Percentiles rank a stretch among this genome's conserved stretches.
phyloP scores from a whole-genome alignment of 371 early-diverging fungal genomes.

The Mucor mucedo region DNA sequence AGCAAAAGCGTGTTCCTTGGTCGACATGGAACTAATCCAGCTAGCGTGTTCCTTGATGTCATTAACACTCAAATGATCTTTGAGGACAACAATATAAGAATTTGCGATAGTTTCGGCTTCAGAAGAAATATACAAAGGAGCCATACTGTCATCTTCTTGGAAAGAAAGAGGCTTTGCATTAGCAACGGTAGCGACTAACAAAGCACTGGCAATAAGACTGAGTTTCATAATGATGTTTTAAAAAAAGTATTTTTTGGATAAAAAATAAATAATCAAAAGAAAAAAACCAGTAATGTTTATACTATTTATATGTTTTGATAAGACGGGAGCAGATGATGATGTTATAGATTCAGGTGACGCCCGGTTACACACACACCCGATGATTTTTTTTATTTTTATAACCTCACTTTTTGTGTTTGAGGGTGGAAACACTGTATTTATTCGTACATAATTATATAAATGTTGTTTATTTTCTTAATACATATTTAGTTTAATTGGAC shows the following conservation, averaged over 20 bases:
- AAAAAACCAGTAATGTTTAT: not conserved
- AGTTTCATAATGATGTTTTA: conserved; percentile 25
- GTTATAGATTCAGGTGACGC: not conserved
- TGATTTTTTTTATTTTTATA: not conserved
- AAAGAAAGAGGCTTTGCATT: conserved; percentile 28
- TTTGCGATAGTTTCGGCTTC: conserved; percentile 73
- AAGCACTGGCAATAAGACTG: conserved; percentile 30
- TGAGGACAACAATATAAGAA: conserved; percentile 87
- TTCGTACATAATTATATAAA: not conserved
- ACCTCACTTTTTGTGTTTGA: not conserved
- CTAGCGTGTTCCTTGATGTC: conserved; percentile 36
- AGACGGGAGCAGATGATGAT: not conserved
- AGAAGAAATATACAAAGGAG: conserved; percentile 68
- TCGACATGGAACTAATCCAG: conserved; percentile 33
- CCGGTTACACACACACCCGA: conserved; percentile 5
- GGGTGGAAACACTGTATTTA: not conserved
- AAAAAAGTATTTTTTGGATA: not conserved
- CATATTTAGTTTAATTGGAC: conserved; percentile 3
- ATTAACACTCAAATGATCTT: conserved; percentile 54
- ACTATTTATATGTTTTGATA: conserved; percentile 6
- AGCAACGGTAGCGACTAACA: conserved; percentile 24
- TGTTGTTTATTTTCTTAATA: not conserved
- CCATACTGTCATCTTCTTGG: conserved; percentile 33
- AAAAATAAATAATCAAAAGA: not conserved
- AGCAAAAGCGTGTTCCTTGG: not conserved